These are phyloP conservation scores for Cutaneotrichosporon daszewskae DNA, from an alignment of 1,284 basidiomycete genomes.

Conservation along the genomic window DNA sequence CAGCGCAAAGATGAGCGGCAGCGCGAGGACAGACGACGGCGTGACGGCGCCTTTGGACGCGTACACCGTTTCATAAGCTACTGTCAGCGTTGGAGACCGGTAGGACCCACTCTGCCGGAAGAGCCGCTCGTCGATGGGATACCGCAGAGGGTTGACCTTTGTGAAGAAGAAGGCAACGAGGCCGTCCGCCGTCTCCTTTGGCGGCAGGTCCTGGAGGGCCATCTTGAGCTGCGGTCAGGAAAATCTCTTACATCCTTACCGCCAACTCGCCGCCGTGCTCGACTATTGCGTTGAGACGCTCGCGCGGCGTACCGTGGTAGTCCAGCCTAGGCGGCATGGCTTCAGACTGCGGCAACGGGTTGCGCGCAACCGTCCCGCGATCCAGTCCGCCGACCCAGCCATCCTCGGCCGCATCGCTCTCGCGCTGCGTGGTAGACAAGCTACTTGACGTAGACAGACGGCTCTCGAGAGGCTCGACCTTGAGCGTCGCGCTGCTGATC, in stretches of 20 bases:
- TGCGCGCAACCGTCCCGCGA: conserved; percentile 25
- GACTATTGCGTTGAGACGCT: conserved; percentile 58
- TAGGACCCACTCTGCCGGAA: conserved; percentile 55
- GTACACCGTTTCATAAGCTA: conserved; percentile 66
- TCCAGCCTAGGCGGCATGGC: conserved; percentile 15
- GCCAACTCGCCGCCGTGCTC: conserved; percentile 60
- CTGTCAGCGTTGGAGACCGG: no score
- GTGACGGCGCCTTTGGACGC: conserved; percentile 29
- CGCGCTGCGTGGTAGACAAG: no score
- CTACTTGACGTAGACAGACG: no score
- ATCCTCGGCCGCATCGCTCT: conserved; percentile 7
- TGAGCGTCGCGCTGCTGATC: no score
- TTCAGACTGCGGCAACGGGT: conserved; percentile 36
- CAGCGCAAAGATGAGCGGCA: conserved; percentile 84
- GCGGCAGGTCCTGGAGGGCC: conserved; percentile 72
- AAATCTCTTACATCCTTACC: no score
- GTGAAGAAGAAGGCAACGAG: conserved; percentile 48
- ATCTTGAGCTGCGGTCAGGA: conserved; percentile 54
- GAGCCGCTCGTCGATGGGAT: conserved; percentile 78
- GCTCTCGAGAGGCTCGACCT: no score
- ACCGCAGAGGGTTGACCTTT: conserved; percentile 80
- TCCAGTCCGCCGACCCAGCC: conserved; percentile 26
- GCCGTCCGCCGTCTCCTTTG: conserved; percentile 60
- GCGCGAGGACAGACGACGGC: conserved; percentile 30
- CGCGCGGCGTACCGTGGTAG: conserved; percentile 30